Base-by-base conservation (phyloP, 225 moss, liverwort and hornwort genomes). In the Marchantia polymorpha region DNA sequence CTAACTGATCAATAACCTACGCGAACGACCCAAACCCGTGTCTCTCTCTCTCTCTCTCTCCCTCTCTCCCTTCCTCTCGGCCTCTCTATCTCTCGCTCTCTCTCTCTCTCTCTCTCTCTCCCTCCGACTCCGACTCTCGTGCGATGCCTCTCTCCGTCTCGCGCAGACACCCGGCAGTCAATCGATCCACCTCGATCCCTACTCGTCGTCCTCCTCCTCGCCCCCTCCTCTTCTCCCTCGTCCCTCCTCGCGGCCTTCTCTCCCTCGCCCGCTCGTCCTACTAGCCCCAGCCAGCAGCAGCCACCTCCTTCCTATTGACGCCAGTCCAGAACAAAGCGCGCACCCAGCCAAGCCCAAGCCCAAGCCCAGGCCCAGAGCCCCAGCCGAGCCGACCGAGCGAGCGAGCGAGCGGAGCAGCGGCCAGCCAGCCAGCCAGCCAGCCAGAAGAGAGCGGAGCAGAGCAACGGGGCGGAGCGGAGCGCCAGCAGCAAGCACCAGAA, bases 1-100 rank as follows among this genome's bases (percentile, higher is more conserved):
- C 54, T 75, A 58, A 55, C 74, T 75, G 74, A 75, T 75, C 74
- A 75, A 75, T 75, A 55, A 52, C 74, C 66, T 77, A 55, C 74
- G 48, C 52, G 65, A 65, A 25, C 47, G 46, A 47, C 69, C 39
- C 16, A 48, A 69, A 17, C 69, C 69, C 46, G 13, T 46, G 46
- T 20, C 47, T 47, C 69, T 69, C 29, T 29, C 65, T 70, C 69
- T 16, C 69, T 48, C 69, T 70, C 23, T 69, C 17, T 48, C 12
- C 47, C 69, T 66, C 4, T 9, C 71, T 10, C 52, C 29, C 52
- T 7, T 53, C 27, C 20, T 14, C 52, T 55, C n/a, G n/a, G n/a
- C n/a, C n/a, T n/a, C n/a, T 20, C 47, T 47, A 46, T 69, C 29
- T 29, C 65, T 70, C 69, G 0, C 69, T 48, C 69, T 70, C 23